Evolutionary conservation across 2,329 filamentous ascomycete species (phyloP).

Genomic region (Pseudogymnoascus sp.): DNA sequence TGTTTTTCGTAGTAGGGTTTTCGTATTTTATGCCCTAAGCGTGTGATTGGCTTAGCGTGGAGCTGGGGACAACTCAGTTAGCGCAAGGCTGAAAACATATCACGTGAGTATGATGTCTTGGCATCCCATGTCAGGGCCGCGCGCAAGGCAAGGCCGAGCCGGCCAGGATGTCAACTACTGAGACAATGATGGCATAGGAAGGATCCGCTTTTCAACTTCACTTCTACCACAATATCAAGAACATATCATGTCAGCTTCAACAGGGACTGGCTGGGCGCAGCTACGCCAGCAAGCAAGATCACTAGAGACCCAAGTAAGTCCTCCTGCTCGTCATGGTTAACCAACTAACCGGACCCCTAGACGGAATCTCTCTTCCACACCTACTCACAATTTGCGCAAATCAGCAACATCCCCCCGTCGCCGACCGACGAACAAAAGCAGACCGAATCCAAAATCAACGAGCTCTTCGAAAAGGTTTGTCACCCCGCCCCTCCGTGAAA

Average conservation of each 20-base stretch:
- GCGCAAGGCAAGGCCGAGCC: background rate
- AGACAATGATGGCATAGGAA: slow-evolving; percentile 7
- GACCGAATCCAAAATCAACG: slow-evolving; percentile 74
- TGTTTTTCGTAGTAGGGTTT: slow-evolving; percentile 10
- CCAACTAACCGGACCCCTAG: slow-evolving; percentile 38
- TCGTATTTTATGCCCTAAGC: slow-evolving; percentile 9
- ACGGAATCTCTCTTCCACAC: slow-evolving; percentile 77
- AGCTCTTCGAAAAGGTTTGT: slow-evolving; percentile 71
- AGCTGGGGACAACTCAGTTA: background rate
- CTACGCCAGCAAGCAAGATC: slow-evolving; percentile 85
- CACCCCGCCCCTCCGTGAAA: background rate
- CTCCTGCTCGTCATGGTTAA: background rate
- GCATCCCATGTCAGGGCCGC: slow-evolving; percentile 4
- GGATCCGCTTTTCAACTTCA: background rate
- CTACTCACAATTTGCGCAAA: slow-evolving; percentile 85
- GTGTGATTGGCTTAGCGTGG: background rate
- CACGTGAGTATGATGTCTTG: background rate
- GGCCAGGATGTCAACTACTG: background rate
- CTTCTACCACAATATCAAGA: background rate
- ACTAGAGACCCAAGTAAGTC: slow-evolving; percentile 76
- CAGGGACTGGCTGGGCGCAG: slow-evolving; percentile 70
- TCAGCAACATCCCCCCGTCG: slow-evolving; percentile 70
- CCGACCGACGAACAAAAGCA: slow-evolving; percentile 77
- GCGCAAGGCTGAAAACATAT: background rate
- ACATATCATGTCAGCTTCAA: slow-evolving; percentile 24